Evolutionary conservation across 1,139 yeast genomes (phyloP).

Genomic region (Hemisphaericaspora xylofermentans): DNA sequence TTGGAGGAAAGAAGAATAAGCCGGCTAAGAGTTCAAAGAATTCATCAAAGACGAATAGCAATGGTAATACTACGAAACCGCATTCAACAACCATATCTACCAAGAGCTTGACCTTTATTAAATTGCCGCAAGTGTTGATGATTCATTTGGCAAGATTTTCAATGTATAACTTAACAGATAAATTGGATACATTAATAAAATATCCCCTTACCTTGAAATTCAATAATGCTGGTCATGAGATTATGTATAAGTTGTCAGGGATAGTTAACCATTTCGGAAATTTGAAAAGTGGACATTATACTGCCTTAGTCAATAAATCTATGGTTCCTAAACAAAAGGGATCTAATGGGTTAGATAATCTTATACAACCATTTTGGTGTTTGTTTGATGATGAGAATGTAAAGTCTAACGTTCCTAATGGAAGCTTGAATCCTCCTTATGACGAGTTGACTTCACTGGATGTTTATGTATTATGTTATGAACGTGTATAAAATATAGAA

Average conservation of each 20-base stretch:
- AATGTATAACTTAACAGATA: constrained; percentile 54
- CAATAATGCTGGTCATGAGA: constrained; percentile 44
- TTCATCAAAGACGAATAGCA: background rate
- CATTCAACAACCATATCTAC: constrained; percentile 20
- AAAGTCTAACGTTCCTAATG: constrained; percentile 47
- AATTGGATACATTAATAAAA: constrained; percentile 51
- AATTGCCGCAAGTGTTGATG: constrained; percentile 62
- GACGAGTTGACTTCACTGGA: constrained; percentile 52
- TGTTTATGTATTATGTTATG: constrained; percentile 74
- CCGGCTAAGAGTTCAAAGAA: constrained; percentile 14
- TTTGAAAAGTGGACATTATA: constrained; percentile 73
- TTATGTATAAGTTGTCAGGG: constrained; percentile 56
- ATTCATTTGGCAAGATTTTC: constrained; percentile 64
- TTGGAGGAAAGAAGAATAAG: constrained; percentile 32
- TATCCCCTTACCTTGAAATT: constrained; percentile 52
- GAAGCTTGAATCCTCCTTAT: constrained; percentile 35
- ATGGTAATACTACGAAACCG: background rate
- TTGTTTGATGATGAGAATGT: constrained; percentile 71
- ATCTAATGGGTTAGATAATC: constrained; percentile 20
- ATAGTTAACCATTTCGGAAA: constrained; percentile 72
- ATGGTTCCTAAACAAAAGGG: constrained; percentile 26
- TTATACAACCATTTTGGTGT: constrained; percentile 53
- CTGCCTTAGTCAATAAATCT: constrained; percentile 60
- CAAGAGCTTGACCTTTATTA: constrained; percentile 59
- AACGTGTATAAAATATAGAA: constrained; percentile 17